Conservation (phyloP, 495 filamentous ascomycete species). For the Penicillium daleae region DNA sequence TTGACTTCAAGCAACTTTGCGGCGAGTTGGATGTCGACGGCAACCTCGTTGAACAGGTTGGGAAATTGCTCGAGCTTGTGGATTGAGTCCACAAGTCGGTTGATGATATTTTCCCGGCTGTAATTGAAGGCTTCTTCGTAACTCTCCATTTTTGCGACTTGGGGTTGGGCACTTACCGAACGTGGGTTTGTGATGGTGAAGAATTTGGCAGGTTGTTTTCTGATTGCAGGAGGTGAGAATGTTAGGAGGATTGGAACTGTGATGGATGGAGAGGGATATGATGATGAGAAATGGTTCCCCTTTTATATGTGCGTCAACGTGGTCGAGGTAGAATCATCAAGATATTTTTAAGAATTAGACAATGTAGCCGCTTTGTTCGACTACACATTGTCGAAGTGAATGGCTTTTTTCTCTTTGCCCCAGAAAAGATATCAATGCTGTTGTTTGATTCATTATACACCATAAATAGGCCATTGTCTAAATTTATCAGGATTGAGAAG, state of each 20-base stretch:
- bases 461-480: background rate
- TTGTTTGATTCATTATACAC: background rate
- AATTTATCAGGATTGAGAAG: background rate
- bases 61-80: background rate
- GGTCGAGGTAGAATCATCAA: background rate
- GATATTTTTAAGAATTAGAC: background rate
- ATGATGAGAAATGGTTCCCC: background rate
- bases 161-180: background rate
- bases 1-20: background rate
- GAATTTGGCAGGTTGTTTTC: background rate
- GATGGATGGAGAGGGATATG: background rate
- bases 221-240: background rate
- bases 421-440: background rate
- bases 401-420: background rate
- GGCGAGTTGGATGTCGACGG: background rate
- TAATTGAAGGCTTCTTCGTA: background rate
- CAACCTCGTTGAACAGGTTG: background rate
- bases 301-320: background rate
- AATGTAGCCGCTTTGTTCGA: background rate
- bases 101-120: background rate
- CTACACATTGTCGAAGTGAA: background rate
- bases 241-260: background rate
- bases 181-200: background rate
- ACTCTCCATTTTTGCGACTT: background rate
- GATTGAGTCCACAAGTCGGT: background rate